Evolutionary conservation across 164 flowering plant genomes (phyloP).

Genomic region (Aristolochia contorta): DNA sequence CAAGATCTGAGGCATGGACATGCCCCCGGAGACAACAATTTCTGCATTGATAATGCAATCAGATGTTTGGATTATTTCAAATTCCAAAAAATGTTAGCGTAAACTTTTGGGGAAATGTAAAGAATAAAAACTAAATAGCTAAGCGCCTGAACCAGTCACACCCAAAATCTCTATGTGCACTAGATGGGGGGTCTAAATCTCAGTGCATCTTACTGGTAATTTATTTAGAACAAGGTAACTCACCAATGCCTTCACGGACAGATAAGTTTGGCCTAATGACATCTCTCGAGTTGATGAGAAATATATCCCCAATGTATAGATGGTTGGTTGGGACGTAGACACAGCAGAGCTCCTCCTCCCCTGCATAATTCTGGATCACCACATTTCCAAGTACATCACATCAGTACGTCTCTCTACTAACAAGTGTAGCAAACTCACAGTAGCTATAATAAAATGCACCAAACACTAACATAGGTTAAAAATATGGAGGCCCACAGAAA

Average conservation of each 20-base stretch:
- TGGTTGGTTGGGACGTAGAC: conserved; percentile 75
- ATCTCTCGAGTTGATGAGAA: conserved; percentile 55
- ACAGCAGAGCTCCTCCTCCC: conserved; percentile 68
- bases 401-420: neutral
- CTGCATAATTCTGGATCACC: conserved; percentile 39
- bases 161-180: too few species aligned
- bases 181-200: too few species aligned
- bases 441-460: too few species aligned
- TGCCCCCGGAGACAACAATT: conserved; percentile 69
- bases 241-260: conserved; percentile 77
- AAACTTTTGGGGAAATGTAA: too few species aligned
- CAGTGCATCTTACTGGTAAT: too few species aligned
- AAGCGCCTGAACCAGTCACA: too few species aligned
- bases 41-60: conserved; percentile 26
- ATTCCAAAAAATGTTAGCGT: too few species aligned
- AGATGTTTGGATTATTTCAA: too few species aligned
- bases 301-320: conserved; percentile 73
- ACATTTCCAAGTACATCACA: neutral
- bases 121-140: too few species aligned
- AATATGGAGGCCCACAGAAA: too few species aligned
- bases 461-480: too few species aligned
- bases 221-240: conserved; percentile 10
- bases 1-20: conserved; percentile 76
- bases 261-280: conserved; percentile 67
- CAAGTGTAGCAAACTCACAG: neutral